Conservation (phyloP, 805 yeast genomes). For the Hanseniaspora lachancei region DNA sequence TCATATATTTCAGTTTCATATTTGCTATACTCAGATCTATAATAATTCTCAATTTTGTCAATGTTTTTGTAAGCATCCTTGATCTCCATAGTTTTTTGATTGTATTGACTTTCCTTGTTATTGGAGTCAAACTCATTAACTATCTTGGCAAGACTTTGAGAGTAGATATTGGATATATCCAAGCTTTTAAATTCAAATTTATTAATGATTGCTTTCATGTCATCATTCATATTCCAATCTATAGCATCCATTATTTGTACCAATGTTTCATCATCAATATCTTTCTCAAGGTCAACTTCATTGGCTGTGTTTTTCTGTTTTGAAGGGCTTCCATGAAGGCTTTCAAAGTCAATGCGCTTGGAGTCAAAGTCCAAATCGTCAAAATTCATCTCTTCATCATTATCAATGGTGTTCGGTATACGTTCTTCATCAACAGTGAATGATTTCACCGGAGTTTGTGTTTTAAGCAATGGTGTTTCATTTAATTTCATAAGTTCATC, state of each 20-base stretch:
- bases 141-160: slow-evolving; percentile 28
- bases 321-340: background rate
- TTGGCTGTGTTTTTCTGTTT: background rate
- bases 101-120: background rate
- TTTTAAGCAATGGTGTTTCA: background rate
- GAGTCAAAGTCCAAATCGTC: background rate
- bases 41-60: slow-evolving; percentile 41
- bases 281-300: background rate
- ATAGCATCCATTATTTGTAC: slow-evolving; percentile 45
- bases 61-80: slow-evolving; percentile 42
- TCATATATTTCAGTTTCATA: slow-evolving; percentile 55
- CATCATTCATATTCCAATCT: slow-evolving; percentile 61
- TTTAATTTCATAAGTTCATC: background rate
- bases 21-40: slow-evolving; percentile 48
- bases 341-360: slow-evolving; percentile 1
- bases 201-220: slow-evolving; percentile 42
- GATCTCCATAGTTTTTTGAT: slow-evolving; percentile 34
- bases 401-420: background rate
- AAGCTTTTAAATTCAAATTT: slow-evolving; percentile 49
- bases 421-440: background rate
- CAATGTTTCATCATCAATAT: slow-evolving; percentile 21
- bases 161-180: slow-evolving; percentile 48
- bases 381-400: background rate
- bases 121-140: background rate
- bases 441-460: background rate